These are phyloP conservation scores for Pichia kluyveri DNA, from an alignment of 805 yeast species.

Conservation along the genomic window DNA sequence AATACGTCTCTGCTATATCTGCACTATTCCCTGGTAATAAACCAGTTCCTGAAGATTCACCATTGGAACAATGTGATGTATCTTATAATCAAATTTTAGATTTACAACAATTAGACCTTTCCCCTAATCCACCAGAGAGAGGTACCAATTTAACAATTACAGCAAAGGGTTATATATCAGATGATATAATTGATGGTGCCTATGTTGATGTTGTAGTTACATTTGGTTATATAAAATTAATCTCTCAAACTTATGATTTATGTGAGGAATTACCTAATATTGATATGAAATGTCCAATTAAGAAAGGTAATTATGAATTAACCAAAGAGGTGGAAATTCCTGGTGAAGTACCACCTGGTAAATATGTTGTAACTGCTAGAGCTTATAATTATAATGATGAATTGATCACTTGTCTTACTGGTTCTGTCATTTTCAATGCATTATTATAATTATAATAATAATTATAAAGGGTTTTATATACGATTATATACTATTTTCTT, in stretches of 20 bases:
- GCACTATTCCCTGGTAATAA: constrained; percentile 26
- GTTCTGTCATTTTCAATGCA: constrained; percentile 51
- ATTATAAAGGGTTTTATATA: not conserved
- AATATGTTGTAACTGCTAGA: constrained; percentile 75
- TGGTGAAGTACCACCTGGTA: constrained; percentile 90
- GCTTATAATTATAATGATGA: constrained; percentile 83
- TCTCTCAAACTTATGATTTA: constrained; percentile 85
- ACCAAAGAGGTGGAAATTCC: constrained; percentile 77
- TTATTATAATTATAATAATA: constrained; percentile 1
- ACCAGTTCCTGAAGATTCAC: constrained; percentile 89
- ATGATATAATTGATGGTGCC: constrained; percentile 69
- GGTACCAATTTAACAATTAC: constrained; percentile 76
- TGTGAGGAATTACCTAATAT: constrained; percentile 83
- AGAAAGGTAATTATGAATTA: constrained; percentile 57
- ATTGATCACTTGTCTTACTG: constrained; percentile 76
- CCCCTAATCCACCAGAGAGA: constrained; percentile 84
- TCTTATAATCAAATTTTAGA: constrained; percentile 52
- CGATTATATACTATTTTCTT: not conserved
- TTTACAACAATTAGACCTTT: constrained; percentile 48
- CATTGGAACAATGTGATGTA: constrained; percentile 69
- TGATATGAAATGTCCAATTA: constrained; percentile 77
- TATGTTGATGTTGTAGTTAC: constrained; percentile 91
- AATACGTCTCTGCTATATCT: not conserved
- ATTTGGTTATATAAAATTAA: constrained; percentile 81
- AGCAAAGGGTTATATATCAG: constrained; percentile 58